Percentiles rank a stretch among this genome's conserved stretches.
These are phyloP conservation scores for Fusarium sp. DNA, from an alignment of 2,329 filamentous ascomycete species.

Conservation along the genomic window DNA sequence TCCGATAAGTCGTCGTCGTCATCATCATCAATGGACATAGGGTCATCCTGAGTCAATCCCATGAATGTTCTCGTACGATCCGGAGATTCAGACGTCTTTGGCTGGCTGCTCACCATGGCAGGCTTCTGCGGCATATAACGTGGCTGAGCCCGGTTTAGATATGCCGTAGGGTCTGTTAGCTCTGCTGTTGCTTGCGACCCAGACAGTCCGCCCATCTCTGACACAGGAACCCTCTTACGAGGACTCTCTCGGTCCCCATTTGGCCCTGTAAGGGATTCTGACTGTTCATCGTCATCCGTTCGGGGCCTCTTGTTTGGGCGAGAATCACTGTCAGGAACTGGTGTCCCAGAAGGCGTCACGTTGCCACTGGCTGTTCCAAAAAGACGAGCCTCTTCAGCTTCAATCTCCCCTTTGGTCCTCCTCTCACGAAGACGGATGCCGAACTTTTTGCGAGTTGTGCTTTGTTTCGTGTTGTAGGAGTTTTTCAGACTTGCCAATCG, in stretches of 20 bases:
- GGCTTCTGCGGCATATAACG: constrained; percentile 25
- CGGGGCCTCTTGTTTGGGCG: constrained; percentile 47
- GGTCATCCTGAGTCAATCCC: constrained; percentile 44
- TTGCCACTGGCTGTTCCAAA: constrained; percentile 37
- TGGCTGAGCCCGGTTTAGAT: constrained; percentile 42
- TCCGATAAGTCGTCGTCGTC: constrained; percentile 42
- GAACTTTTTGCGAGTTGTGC: constrained; percentile 68
- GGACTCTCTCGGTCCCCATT: constrained; percentile 30
- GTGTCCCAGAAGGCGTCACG: constrained; percentile 22
- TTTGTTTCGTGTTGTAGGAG: constrained; percentile 68
- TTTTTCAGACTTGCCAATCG: constrained; percentile 62
- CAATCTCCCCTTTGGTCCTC: constrained; percentile 62
- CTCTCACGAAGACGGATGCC: constrained; percentile 67
- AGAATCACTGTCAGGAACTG: constrained; percentile 15
- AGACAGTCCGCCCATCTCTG: constrained; percentile 54
- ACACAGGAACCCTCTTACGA: constrained; percentile 49
- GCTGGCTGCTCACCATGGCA: constrained; percentile 1
- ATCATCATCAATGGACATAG: constrained; percentile 48
- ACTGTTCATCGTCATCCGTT: constrained; percentile 20
- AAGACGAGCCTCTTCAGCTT: constrained; percentile 59
- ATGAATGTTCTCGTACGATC: constrained; percentile 1
- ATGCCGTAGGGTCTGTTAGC: constrained; percentile 54
- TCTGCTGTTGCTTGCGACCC: constrained; percentile 56
- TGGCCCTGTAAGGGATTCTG: background rate
- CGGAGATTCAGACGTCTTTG: constrained; percentile 6